Conservation (phyloP, 2,329 filamentous ascomycete genomes). For the Endocalyx cinctus region DNA sequence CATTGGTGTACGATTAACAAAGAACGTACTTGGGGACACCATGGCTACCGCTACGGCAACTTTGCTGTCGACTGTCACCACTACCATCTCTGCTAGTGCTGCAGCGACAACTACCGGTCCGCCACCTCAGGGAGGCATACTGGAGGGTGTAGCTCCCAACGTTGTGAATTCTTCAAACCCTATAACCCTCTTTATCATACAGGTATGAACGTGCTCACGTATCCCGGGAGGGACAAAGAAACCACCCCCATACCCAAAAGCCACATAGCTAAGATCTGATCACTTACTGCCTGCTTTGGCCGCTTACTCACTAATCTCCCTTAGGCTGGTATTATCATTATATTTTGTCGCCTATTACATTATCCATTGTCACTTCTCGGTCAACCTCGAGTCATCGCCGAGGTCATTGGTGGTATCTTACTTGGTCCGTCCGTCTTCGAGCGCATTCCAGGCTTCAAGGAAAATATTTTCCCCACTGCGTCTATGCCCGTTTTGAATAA, state of each 20-base stretch:
- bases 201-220: constrained; percentile 47
- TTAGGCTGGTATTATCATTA: constrained; percentile 66
- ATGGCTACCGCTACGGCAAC: not conserved
- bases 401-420: constrained; percentile 71
- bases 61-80: constrained; percentile 1
- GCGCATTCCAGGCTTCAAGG: constrained; percentile 64
- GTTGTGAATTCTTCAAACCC: constrained; percentile 66
- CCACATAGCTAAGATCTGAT: too few species aligned
- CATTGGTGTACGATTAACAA: too few species aligned
- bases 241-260: too few species aligned
- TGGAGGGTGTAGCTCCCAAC: constrained; percentile 67
- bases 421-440: constrained; percentile 72
- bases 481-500: constrained; percentile 65
- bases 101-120: constrained; percentile 27
- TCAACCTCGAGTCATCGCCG: constrained; percentile 72
- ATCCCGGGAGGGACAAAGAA: too few species aligned
- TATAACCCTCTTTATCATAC: constrained; percentile 72
- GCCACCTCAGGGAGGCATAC: constrained; percentile 53
- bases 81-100: constrained; percentile 19
- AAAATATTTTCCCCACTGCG: constrained; percentile 60
- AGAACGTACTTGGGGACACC: too few species aligned
- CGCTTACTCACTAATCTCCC: constrained; percentile 5
- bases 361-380: constrained; percentile 66
- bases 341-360: constrained; percentile 67
- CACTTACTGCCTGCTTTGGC: not conserved